Conservation (phyloP, 352 stramenopile species). For the Thraustotheca clavata region DNA sequence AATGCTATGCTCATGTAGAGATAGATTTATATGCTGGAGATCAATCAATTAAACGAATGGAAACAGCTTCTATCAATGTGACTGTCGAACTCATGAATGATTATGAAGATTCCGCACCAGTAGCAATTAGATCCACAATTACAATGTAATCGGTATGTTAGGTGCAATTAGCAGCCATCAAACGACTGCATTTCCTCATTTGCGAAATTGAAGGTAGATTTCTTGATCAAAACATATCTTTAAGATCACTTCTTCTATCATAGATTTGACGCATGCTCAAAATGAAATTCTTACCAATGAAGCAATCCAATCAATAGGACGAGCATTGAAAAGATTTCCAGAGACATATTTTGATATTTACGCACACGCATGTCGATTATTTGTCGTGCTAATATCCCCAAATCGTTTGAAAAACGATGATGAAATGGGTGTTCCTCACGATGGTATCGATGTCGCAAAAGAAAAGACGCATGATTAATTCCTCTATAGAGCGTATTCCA, state of each 20-base stretch:
- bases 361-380: conserved; percentile 10
- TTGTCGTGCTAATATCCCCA: not conserved
- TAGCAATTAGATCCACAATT: not conserved
- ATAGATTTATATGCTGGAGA: conserved; percentile 48
- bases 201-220: not conserved
- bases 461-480: not conserved
- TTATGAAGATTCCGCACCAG: conserved; percentile 32
- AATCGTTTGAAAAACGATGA: not conserved
- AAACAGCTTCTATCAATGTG: conserved; percentile 38
- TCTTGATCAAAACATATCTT: not conserved
- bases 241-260: not conserved
- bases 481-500: conserved; percentile 34
- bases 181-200: not conserved
- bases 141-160: not conserved
- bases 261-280: conserved; percentile 1
- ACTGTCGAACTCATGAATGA: conserved; percentile 58
- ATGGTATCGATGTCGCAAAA: conserved; percentile 1
- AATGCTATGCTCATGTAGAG: not conserved
- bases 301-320: not conserved
- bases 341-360: conserved; percentile 14
- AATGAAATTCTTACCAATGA: not conserved
- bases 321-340: not conserved
- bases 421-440: conserved; percentile 8
- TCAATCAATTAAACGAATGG: conserved; percentile 57
- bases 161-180: conserved; percentile 17